Evolutionary conservation across 768 basidiomycete species (phyloP), one percentile per base, ranked within the genome.

Genomic region (Lactarius akahatsu): DNA sequence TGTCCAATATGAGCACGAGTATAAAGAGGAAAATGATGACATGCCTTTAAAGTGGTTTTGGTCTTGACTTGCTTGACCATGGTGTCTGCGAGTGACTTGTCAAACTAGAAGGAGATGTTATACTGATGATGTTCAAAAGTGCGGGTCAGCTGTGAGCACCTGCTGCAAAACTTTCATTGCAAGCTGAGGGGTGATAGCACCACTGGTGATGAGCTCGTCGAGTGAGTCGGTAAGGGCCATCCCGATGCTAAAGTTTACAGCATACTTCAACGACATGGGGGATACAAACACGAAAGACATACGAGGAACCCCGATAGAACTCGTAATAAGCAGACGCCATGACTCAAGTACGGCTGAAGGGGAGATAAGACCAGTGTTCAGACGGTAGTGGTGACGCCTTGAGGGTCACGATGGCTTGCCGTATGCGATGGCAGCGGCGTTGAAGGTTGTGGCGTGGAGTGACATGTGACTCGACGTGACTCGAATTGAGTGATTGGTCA

Each of bases 91-190:
- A 97, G 82, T 62, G 91, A 92, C 78, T 96, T 96, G 83, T 98
- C 96, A 77, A 97, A 98, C 96, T 98, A 65, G 32, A 68, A 61
- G 43, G 13, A 30, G 57, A 30, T 47, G 60, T 56, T 65, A 65
- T 41, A 58, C 13, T 50, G 20, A 41, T 40, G 57, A 60, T 23
- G 43, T 52, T 54, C 40, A 23, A 41, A 32, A 60, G 57, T 57
- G 57, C 23, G 32, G n/a, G 65, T 59, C 55, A 52, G 28, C 28
- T 41, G 34, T 45, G 40, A 59, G 69, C 71, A 97, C 96, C 92
- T 98, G 96, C 74, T 91, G 90, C 65, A 98, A 78, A n/a, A 97
- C 94, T 78, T 96, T 93, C 90, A 98, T 94, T n/a, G 96, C 97
- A 71, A 98, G 77, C 79, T 98, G 96, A 15, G 96, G 96, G 23